phyloP scores from a whole-genome alignment of 108 stramenopile species.

The Pseudonitzschia multistriata region DNA sequence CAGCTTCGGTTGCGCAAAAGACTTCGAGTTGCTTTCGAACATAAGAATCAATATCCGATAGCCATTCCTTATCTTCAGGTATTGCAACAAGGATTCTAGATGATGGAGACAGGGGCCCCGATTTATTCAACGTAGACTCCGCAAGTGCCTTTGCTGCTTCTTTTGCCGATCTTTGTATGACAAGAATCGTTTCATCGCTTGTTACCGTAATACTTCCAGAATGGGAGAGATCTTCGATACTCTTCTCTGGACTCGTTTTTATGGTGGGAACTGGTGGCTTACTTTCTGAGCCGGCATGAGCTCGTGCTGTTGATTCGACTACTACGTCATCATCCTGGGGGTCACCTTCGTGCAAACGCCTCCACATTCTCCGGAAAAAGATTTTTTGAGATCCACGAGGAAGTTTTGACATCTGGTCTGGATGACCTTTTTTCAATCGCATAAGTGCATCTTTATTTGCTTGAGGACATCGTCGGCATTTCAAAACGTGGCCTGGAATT shows the following conservation, averaged over 20 bases:
- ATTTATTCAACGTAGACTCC: constrained; percentile 4
- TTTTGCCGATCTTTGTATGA: constrained; percentile 30
- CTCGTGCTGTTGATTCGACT: background rate
- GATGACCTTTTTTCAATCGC: constrained; percentile 66
- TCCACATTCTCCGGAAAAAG: constrained; percentile 87
- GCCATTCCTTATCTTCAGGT: constrained; percentile 84
- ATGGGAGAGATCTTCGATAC: constrained; percentile 7
- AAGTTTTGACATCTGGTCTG: constrained; percentile 72
- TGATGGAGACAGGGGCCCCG: constrained; percentile 44
- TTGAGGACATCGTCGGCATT: constrained; percentile 72
- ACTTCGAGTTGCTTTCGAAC: constrained; percentile 79
- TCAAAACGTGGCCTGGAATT: constrained; percentile 82
- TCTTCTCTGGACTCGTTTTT: constrained; percentile 13
- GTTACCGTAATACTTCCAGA: constrained; percentile 15
- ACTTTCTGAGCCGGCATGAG: background rate
- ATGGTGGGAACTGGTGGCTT: background rate
- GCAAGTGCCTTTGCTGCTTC: constrained; percentile 48
- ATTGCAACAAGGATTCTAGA: constrained; percentile 72
- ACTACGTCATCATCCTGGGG: constrained; percentile 11
- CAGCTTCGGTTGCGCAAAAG: constrained; percentile 63
- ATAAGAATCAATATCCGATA: constrained; percentile 80
- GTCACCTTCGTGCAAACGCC: constrained; percentile 74
- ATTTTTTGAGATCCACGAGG: constrained; percentile 88
- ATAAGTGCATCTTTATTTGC: constrained; percentile 67
- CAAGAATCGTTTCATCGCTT: constrained; percentile 39